Evolutionary conservation across 768 basidiomycete genomes (phyloP).

Genomic region (Pholiota molesta): DNA sequence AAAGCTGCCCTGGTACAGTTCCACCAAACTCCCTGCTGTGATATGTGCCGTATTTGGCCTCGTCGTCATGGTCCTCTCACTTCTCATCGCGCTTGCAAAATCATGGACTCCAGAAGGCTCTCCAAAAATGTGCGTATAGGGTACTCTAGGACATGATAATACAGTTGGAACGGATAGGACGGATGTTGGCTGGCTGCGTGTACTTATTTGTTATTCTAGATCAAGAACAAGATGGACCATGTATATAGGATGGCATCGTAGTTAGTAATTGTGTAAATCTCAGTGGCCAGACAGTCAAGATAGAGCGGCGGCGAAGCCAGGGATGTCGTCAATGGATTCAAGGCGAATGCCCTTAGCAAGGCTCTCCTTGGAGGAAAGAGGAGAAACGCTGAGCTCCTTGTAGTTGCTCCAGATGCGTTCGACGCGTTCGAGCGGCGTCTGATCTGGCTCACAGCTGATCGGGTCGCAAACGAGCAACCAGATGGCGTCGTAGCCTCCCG

Average conservation of each 20-base stretch:
- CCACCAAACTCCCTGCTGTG: conserved; percentile 75
- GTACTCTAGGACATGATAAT: neutral
- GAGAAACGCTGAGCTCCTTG: conserved; percentile 66
- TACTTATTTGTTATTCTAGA: conserved; percentile 21
- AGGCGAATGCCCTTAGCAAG: conserved; percentile 63
- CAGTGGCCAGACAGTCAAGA: conserved; percentile 1
- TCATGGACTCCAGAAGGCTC: conserved; percentile 75
- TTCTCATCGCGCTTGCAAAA: conserved; percentile 76
- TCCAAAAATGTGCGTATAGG: conserved; percentile 68
- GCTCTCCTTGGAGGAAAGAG: conserved; percentile 74
- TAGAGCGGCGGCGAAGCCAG: conserved; percentile 52
- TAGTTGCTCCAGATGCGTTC: conserved; percentile 72
- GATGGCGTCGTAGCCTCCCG: conserved; percentile 96
- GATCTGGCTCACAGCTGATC: conserved; percentile 42
- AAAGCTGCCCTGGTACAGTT: conserved; percentile 63
- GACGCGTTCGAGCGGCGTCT: conserved; percentile 58
- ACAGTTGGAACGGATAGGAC: neutral
- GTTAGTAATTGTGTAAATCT: conserved; percentile 20
- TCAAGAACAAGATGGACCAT: conserved; percentile 25
- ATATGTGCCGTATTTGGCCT: conserved; percentile 74
- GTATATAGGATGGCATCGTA: conserved; percentile 22
- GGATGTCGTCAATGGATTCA: conserved; percentile 59
- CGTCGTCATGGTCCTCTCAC: conserved; percentile 76
- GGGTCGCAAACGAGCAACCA: conserved; percentile 88
- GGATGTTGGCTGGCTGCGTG: neutral